phyloP scores from a whole-genome alignment of 257 asterid species.

The Mitragyna speciosa region DNA sequence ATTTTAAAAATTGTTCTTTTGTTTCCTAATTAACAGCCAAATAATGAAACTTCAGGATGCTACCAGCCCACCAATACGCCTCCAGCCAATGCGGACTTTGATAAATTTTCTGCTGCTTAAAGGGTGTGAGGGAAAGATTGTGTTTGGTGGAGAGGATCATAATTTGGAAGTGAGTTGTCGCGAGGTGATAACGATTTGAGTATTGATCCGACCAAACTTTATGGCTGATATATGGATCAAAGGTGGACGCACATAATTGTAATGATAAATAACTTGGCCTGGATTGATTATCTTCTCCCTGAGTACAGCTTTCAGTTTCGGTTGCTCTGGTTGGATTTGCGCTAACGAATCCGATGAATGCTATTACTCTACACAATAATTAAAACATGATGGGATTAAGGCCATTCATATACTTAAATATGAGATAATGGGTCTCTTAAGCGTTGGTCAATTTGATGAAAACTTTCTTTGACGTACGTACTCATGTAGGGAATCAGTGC shows the following conservation, averaged over 20 bases:
- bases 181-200: slow-evolving; percentile 8
- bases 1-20: no score
- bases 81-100: neutral
- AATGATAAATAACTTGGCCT: neutral
- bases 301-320: neutral
- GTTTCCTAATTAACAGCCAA: neutral
- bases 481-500: neutral
- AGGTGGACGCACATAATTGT: neutral
- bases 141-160: slow-evolving; percentile 15
- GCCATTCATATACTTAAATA: neutral
- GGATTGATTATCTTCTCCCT: neutral
- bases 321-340: neutral
- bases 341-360: neutral
- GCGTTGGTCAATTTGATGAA: neutral
- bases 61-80: neutral
- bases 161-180: slow-evolving; percentile 14
- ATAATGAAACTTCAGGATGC: neutral
- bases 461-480: neutral
- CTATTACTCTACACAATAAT: neutral
- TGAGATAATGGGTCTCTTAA: no score
- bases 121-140: neutral
- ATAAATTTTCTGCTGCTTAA: neutral
- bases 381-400: neutral
- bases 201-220: slow-evolving; percentile 11
- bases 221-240: neutral